Base-by-base conservation (phyloP, 768 basidiomycete species). In the Rubroboletus satanas region DNA sequence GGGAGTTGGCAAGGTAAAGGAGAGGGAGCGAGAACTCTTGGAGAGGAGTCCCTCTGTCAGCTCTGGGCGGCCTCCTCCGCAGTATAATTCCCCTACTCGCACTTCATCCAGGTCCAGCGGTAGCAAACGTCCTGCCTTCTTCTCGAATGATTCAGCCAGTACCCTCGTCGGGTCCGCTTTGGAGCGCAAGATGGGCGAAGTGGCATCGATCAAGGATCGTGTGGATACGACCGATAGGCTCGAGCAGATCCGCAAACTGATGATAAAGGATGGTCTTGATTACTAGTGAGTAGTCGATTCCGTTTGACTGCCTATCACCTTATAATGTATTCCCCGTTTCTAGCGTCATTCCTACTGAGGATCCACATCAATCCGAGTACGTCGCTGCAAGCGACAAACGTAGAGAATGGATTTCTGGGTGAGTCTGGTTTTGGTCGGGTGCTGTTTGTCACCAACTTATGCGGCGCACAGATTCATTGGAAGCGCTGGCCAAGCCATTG, bases 311-410 rank as follows among this genome's bases (percentile, higher is more conserved):
- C 8, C 32, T 51, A 53, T 50, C 51, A 43, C 31, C 55, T 63
- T 41, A 42, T 5, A 26, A 26, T 43, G 39, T 52, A 33, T n/a
- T 52, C 12, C 47, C 51, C 41, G 39, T 51, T 36, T 60, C n/a
- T 47, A 93, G 90, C 62, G 69, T 91, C 59, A 69, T 93, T 45
- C 90, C 90, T 3, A 83, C 79, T 35, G 88, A 90, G 69, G 91
- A 93, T 64, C 85, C 89, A 6, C 91, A 93, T 66, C 81, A 82
- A 49, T 90, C 90, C 0, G 91, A 93, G 69, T 92, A 90, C 56
- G 86, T 91, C 26, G 82, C 88, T 17, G 68, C 78, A 7, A 82
- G 83, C 54, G 91, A 93, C 69, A 87, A 87, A 67, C 82, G 91
- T 45, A 75, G 87, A 51, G 81, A 90, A 65, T 93, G 82, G 74